Evolutionary conservation across 148 eudicot species (phyloP).

Genomic region (Amaranthus cruentus): DNA sequence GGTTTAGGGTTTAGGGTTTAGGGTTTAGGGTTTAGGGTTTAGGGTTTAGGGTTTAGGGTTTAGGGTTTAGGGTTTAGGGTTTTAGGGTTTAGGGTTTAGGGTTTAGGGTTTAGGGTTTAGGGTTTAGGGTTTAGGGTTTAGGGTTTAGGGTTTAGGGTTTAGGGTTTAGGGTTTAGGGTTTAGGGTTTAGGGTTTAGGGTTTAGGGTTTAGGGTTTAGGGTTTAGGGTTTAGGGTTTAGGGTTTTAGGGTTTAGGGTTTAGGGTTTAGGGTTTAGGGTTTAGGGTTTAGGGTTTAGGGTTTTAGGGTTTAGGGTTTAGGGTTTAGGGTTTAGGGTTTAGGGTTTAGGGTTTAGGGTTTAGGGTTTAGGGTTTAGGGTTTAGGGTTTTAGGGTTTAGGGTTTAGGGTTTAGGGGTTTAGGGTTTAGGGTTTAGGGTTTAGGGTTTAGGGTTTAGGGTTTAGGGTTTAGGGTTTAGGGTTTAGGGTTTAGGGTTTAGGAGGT

Average conservation of each 20-base stretch:
- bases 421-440: constrained; percentile 16
- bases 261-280: constrained; percentile 16
- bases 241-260: constrained; percentile 19
- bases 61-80: constrained; percentile 7
- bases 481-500: constrained; percentile 29
- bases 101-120: constrained; percentile 10
- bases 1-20: constrained; percentile 12
- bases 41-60: constrained; percentile 6
- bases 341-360: constrained; percentile 18
- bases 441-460: constrained; percentile 29
- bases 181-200: constrained; percentile 13
- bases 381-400: constrained; percentile 22
- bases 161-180: constrained; percentile 10
- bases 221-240: constrained; percentile 15
- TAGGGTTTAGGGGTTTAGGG: constrained; percentile 18
- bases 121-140: constrained; percentile 17
- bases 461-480: constrained; percentile 27
- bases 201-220: constrained; percentile 16
- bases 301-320: constrained; percentile 15
- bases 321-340: constrained; percentile 21
- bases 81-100: constrained; percentile 10
- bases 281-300: constrained; percentile 22
- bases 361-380: constrained; percentile 19
- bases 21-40: constrained; percentile 11
- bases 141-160: constrained; percentile 14